These are phyloP conservation scores for Tolypocladium sp. DNA, from an alignment of 2,329 filamentous ascomycete genomes.

Conservation along the genomic window DNA sequence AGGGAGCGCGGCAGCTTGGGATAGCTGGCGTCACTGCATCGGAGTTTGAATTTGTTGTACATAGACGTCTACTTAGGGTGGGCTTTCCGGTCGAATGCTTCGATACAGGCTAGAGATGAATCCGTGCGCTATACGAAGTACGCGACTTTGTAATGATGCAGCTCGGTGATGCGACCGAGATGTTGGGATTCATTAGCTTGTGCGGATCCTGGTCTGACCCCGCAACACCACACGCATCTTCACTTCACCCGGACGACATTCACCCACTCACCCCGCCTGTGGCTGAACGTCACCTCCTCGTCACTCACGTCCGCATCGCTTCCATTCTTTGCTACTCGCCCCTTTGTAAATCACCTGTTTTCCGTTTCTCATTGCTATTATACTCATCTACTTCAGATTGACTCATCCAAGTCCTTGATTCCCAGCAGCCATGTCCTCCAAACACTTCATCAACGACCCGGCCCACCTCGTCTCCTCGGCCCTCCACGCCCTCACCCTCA, in stretches of 20 bases:
- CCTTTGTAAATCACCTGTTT: background rate
- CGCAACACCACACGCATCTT: background rate
- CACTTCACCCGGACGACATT: background rate
- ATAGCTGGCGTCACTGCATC: background rate
- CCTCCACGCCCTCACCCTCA: slow-evolving; percentile 67
- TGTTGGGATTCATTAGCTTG: background rate
- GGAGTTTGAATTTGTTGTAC: background rate
- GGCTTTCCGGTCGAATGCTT: background rate
- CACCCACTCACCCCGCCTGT: background rate
- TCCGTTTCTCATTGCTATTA: background rate
- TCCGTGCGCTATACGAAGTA: background rate
- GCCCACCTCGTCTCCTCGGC: slow-evolving; percentile 69
- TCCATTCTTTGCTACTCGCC: background rate
- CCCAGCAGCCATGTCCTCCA: slow-evolving; percentile 40
- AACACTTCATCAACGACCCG: slow-evolving; percentile 87
- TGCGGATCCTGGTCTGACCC: background rate
- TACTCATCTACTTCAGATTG: background rate
- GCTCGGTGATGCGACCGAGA: background rate
- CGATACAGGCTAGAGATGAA: background rate
- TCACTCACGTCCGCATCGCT: background rate
- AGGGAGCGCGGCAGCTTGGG: background rate
- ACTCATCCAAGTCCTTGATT: background rate
- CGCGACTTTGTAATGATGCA: background rate
- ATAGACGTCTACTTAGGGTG: background rate
- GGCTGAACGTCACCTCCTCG: background rate